Evolutionary conservation across 495 filamentous ascomycete genomes (phyloP).

Genomic region (Pseudomonodictys pantanalensis): DNA sequence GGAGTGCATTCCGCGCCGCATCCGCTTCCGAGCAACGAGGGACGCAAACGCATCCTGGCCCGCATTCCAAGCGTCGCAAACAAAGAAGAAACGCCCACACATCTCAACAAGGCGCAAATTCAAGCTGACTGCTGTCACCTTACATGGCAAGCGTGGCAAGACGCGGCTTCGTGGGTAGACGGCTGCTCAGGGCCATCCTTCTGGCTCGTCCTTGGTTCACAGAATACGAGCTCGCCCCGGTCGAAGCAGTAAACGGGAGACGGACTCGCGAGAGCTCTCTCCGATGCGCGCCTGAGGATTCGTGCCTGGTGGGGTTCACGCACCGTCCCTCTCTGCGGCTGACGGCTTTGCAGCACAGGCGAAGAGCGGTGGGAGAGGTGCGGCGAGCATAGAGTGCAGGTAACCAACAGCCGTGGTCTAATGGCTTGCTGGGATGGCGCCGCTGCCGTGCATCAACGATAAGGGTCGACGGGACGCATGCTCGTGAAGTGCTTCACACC

Average conservation of each 20-base stretch:
- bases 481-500: too few relatives aligned
- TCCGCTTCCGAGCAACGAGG: slow-evolving; percentile 26
- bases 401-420: background rate
- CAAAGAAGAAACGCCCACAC: background rate
- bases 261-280: background rate
- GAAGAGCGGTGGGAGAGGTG: slow-evolving; percentile 5
- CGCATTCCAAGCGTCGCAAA: slow-evolving; percentile 18
- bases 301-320: background rate
- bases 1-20: slow-evolving; percentile 15
- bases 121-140: too few relatives aligned
- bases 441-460: background rate
- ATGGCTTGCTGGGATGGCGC: background rate
- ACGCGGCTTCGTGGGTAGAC: too few relatives aligned
- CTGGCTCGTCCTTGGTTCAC: background rate
- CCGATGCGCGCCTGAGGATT: background rate
- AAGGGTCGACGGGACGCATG: too few relatives aligned
- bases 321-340: background rate
- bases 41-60: slow-evolving; percentile 1
- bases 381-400: background rate
- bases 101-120: background rate
- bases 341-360: background rate
- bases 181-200: background rate
- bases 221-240: background rate
- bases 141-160: too few relatives aligned
- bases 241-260: too few relatives aligned